Evolutionary conservation across 2,329 filamentous ascomycete species (phyloP).

Genomic region (Botrytis cinerea): DNA sequence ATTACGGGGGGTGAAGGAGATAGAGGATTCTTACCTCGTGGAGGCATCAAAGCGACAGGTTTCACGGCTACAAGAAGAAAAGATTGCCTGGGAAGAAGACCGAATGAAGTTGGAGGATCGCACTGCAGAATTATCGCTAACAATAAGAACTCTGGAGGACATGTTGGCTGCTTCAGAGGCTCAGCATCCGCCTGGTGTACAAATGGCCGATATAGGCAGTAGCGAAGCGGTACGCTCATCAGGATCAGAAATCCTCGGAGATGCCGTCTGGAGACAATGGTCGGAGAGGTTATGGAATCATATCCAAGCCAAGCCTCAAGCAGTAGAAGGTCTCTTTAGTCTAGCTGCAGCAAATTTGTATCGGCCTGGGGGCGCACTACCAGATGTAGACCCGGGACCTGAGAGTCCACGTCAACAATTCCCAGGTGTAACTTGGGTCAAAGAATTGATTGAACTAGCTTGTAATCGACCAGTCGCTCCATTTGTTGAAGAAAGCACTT

Average conservation of each 20-base stretch:
- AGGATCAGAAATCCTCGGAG: background rate
- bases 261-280: slow-evolving; percentile 16
- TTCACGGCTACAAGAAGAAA: slow-evolving; percentile 5
- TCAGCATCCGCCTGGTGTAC: background rate
- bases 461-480: background rate
- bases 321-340: slow-evolving; percentile 11
- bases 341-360: slow-evolving; percentile 22
- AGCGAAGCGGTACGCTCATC: too few relatives aligned
- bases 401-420: slow-evolving; percentile 7
- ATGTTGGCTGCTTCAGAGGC: background rate
- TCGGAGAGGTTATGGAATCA: slow-evolving; percentile 4
- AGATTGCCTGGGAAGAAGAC: slow-evolving; percentile 9
- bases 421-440: slow-evolving; percentile 14
- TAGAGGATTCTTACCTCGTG: background rate
- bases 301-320: slow-evolving; percentile 4
- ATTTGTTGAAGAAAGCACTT: background rate
- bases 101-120: background rate
- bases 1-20: background rate
- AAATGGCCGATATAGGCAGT: background rate
- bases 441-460: background rate
- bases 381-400: background rate
- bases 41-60: background rate
- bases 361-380: background rate
- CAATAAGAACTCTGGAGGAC: slow-evolving; percentile 17
- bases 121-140: slow-evolving; percentile 6